phyloP scores from a whole-genome alignment of 257 asterid genomes.

The Gentiana dahurica region DNA sequence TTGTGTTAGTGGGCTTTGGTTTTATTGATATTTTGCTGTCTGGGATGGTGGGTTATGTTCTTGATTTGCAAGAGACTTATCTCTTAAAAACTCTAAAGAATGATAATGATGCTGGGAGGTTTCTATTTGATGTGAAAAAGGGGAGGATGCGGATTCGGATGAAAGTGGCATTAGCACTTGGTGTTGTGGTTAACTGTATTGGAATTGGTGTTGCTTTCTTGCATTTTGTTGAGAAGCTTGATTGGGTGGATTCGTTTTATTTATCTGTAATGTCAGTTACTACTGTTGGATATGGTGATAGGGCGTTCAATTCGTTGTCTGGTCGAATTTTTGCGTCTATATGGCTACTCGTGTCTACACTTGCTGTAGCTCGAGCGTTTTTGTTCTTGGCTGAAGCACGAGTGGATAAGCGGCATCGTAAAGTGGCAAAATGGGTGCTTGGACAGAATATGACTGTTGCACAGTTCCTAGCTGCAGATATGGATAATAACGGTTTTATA shows the following conservation, averaged over 20 bases:
- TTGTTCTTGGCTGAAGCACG: constrained; percentile 95
- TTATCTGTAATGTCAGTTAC: constrained; percentile 95
- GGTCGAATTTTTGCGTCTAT: constrained; percentile 87
- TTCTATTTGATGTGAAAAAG: constrained; percentile 80
- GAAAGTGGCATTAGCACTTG: constrained; percentile 85
- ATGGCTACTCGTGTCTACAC: constrained; percentile 94
- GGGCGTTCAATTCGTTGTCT: constrained; percentile 61
- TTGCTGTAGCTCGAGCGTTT: constrained; percentile 97
- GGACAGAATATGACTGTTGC: constrained; percentile 92
- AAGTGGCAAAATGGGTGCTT: constrained; percentile 89
- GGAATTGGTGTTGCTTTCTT: constrained; percentile 72
- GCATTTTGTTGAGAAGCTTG: constrained; percentile 71
- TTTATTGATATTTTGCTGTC: constrained; percentile 70
- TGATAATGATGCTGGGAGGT: constrained; percentile 49
- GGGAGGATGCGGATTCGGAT: constrained; percentile 96
- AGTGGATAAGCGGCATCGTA: constrained; percentile 77
- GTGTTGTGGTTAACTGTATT: constrained; percentile 77
- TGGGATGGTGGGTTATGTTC: constrained; percentile 91
- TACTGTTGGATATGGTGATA: constrained; percentile 93
- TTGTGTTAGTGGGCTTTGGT: constrained; percentile 92
- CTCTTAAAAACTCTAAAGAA: constrained; percentile 56
- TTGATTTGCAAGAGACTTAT: constrained; percentile 87
- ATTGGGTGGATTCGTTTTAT: constrained; percentile 75
- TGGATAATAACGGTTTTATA: constrained; percentile 80
- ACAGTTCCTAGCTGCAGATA: constrained; percentile 92